Conservation (phyloP, 768 basidiomycete species). For the Lentinus brumalis region DNA sequence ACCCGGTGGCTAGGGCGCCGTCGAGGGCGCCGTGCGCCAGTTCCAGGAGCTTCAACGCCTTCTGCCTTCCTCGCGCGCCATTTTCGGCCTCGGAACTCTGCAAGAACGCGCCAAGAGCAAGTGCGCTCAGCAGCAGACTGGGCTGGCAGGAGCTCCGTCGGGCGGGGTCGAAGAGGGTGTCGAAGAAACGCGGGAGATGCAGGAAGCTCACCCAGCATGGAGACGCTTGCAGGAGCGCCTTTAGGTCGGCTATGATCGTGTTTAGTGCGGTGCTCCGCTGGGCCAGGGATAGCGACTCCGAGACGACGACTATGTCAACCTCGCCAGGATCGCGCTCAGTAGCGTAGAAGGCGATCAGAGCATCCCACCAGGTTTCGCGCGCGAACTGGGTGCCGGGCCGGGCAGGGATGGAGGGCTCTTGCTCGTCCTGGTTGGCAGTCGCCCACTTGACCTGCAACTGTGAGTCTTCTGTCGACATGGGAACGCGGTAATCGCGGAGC, state of each 20-base stretch:
- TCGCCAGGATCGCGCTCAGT: constrained; percentile 3
- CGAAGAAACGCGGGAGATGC: constrained; percentile 68
- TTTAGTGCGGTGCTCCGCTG: constrained; percentile 49
- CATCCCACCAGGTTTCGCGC: constrained; percentile 80
- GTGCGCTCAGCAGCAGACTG: constrained; percentile 57
- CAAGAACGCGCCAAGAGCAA: constrained; percentile 66
- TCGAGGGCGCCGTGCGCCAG: constrained; percentile 73
- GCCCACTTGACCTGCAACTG: no score
- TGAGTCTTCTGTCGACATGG: no score
- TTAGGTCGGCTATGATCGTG: constrained; percentile 55
- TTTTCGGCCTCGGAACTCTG: constrained; percentile 64
- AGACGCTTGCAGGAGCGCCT: constrained; percentile 61
- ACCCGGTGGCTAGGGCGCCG: constrained; percentile 66
- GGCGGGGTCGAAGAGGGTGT: constrained; percentile 53
- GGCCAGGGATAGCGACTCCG: constrained; percentile 2
- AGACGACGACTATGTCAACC: constrained; percentile 14
- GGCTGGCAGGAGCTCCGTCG: constrained; percentile 64
- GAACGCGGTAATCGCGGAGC: no score
- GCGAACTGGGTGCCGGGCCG: constrained; percentile 67
- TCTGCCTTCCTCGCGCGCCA: constrained; percentile 50
- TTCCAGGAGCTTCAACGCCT: constrained; percentile 62
- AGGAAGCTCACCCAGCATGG: constrained; percentile 77
- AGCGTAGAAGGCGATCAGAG: constrained; percentile 56
- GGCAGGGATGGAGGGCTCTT: constrained; percentile 16
- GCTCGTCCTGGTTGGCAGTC: neutral